Base-by-base conservation (phyloP, 352 stramenopile genomes). In the Globisporangium takayamanum region DNA sequence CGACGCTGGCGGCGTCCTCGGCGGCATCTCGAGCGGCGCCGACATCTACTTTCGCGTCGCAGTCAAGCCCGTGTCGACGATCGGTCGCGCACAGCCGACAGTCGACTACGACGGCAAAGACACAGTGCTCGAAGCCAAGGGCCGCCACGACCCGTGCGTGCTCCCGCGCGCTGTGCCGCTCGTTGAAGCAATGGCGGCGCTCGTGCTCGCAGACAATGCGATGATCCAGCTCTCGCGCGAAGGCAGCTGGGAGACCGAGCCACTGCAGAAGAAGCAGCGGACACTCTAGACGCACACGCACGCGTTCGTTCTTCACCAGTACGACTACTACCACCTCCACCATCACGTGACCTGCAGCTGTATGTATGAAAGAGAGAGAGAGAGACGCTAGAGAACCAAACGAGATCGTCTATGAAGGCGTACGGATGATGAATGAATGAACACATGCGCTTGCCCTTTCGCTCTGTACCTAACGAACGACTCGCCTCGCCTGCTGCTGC, bases 51-150 rank as follows among this genome's bases (percentile, higher is more conserved):
- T 99, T 65, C 88, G 95, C 65, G 96, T 99, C 53, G 96, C 96
- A n/a, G 98, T 99, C 72, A 99, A 99, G 78, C 93, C 97, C 20
- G 98, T 98, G 46, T 99, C 95, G 45, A 99, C 97, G 18, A 99
- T 99, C 80, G 95, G 96, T 56, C 87, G 96, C 52, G 71, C 82
- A 47, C 97, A 99, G 81, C 74, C 96, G 56, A 97, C 90, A 2
- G 94, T 98, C 20, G 96, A 95, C 52, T 94, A 97, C 63, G 94
- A 98, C 60, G 96, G 97, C 60, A 87, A 97, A 56, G 89, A 98
- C 53, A 98, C 95, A 0, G 89, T 98, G 60, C 80, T 99, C 18
- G 84, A 96, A 59, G 97, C 96, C 53, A 99, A 99, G 78, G 97
- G 96, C 56, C 86, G 97, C 60, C 97, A 99, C 70, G 97, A 99